Base-by-base conservation (phyloP, 352 stramenopile genomes). In the Phytophthora gonapodyides region DNA sequence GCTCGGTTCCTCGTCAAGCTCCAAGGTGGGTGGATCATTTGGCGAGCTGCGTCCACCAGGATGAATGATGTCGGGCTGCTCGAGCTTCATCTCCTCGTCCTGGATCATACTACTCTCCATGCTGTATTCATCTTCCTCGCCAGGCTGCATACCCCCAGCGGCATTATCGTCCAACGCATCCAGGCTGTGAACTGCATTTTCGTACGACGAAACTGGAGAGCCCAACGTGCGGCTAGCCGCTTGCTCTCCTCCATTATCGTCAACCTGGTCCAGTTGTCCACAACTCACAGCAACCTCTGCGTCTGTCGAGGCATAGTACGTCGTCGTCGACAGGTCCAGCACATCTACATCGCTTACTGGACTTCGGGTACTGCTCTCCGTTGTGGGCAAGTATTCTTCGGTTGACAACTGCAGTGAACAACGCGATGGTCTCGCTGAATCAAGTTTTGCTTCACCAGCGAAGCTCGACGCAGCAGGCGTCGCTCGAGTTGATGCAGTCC, bases 101-200 rank as follows among this genome's bases (percentile, higher is more conserved):
- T 69, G 58, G 7, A 52, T 58, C 40, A 56, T 61, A 47, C n/a
- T n/a, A n/a, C n/a, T n/a, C n/a, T 72, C 57, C 37, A 65, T 64
- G 44, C 61, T 68, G 30, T 67, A 58, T 40, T 59, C 44, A 19
- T 63, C 53, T 27, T 61, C 50, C 7, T 40, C 42, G 3, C 50
- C 49, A 17, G 27, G 27, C 5, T 31, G 27, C 6, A 31, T 7
- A 1, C 0, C 27, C 27, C 27, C 27, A 7, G 27, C 27, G 27
- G 27, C 27, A 31, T 9, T 31, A 31, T 31, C 27, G 27, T 31
- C 27, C 27, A 31, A 31, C 27, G 27, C 5, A 31, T 27, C 24
- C 24, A 31, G 27, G 27, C 27, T 6, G 27, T 8, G 27, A 31
- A 31, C 6, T n/a, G 27, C 27, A 31, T 31, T 31, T 31, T 31